Conservation (phyloP, 2,329 filamentous ascomycete genomes). For the Aquanectria penicillioides region DNA sequence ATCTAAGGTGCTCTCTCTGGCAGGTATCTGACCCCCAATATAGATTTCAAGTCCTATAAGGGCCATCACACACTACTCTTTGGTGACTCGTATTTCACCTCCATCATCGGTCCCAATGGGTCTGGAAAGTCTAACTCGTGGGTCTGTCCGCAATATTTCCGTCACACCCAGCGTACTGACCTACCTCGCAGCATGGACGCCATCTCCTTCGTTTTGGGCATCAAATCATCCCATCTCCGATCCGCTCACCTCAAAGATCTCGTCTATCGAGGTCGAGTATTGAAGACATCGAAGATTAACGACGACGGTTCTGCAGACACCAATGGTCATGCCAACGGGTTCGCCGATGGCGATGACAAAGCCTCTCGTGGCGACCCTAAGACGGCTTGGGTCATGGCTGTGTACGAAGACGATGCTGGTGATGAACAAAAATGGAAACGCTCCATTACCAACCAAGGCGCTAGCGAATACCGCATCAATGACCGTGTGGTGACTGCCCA, state of each 20-base stretch:
- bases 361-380: conserved; percentile 85
- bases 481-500: conserved; percentile 87
- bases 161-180: conserved; percentile 11
- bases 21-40: conserved; percentile 49
- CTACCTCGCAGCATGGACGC: conserved; percentile 85
- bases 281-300: conserved; percentile 92
- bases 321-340: conserved; percentile 71
- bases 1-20: conserved; percentile 4
- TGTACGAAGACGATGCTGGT: conserved; percentile 96
- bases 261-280: conserved; percentile 92
- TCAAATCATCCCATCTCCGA: conserved; percentile 97
- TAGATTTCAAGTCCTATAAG: conserved; percentile 99
- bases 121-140: conserved; percentile 99
- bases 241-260: conserved; percentile 94
- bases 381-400: conserved; percentile 98
- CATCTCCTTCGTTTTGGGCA: conserved; percentile 97
- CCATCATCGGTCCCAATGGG: conserved; percentile 99
- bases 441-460: conserved; percentile 86
- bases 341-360: conserved; percentile 69
- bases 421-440: conserved; percentile 97
- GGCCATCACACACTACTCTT: conserved; percentile 94
- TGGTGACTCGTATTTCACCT: conserved; percentile 98
- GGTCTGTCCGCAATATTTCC: conserved; percentile 45
- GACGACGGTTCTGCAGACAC: conserved; percentile 81
- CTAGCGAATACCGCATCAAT: conserved; percentile 97